A percentile compares a stretch with the other conserved stretches of the same genome.
phyloP scores from a whole-genome alignment of 108 stramenopile species.

The Nitzschia sp. region DNA sequence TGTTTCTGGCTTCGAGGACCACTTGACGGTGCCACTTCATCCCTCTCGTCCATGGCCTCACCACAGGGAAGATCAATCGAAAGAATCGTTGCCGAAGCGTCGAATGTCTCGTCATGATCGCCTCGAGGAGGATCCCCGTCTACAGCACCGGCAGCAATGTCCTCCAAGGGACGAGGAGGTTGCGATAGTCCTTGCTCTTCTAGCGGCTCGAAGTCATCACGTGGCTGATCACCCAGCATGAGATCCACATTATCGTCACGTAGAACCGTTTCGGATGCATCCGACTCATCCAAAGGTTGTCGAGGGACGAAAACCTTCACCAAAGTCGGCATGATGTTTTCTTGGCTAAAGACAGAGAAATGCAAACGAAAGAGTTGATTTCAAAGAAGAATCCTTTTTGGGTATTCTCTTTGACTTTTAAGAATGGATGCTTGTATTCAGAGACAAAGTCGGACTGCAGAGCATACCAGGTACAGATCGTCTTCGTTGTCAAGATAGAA shows the following conservation, averaged over 20 bases:
- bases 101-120: background rate
- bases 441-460: too few relatives aligned
- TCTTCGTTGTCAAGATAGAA: too few relatives aligned
- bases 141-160: background rate
- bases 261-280: constrained; percentile 28
- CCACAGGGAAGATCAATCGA: background rate
- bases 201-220: background rate
- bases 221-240: background rate
- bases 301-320: background rate
- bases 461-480: too few relatives aligned
- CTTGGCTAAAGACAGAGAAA: too few relatives aligned
- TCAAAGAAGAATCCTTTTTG: too few relatives aligned
- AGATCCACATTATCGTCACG: background rate
- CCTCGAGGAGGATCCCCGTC: background rate
- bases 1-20: too few relatives aligned
- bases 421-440: too few relatives aligned
- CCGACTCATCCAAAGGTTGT: background rate
- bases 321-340: constrained; percentile 23
- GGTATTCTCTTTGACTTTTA: too few relatives aligned
- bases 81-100: background rate
- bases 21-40: too few relatives aligned
- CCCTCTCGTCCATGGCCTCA: background rate
- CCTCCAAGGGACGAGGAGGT: background rate
- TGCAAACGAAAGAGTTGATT: too few relatives aligned
- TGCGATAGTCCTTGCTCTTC: background rate